phyloP scores from a whole-genome alignment of 1,284 basidiomycete species.

The Golubevia pallescens region DNA sequence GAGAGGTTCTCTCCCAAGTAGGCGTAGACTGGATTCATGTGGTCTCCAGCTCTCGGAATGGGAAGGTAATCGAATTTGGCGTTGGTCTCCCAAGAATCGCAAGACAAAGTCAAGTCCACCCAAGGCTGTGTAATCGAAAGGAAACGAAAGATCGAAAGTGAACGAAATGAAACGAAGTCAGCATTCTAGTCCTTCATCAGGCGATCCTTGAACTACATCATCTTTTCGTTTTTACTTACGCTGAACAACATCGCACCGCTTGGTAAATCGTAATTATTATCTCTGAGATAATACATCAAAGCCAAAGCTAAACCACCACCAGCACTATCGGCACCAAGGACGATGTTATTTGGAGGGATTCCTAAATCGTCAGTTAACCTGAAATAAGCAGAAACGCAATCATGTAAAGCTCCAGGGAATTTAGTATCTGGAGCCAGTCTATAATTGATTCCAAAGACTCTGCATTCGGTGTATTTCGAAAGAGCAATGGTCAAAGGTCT shows the following conservation, averaged over 20 bases:
- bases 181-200: not conserved
- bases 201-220: slow-evolving; percentile 3
- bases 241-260: slow-evolving; percentile 61
- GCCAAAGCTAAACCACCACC: slow-evolving; percentile 88
- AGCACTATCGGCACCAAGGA: slow-evolving; percentile 85
- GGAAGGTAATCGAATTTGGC: slow-evolving; percentile 69
- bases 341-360: slow-evolving; percentile 69
- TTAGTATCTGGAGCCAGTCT: slow-evolving; percentile 90
- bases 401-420: slow-evolving; percentile 92
- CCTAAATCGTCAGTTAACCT: slow-evolving; percentile 85
- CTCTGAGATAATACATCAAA: slow-evolving; percentile 81
- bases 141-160: not conserved
- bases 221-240: slow-evolving; percentile 14
- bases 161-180: slow-evolving; percentile 2
- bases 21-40: slow-evolving; percentile 88
- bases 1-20: slow-evolving; percentile 85
- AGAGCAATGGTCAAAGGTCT: slow-evolving; percentile 88
- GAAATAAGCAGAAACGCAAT: slow-evolving; percentile 85
- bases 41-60: slow-evolving; percentile 73
- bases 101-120: slow-evolving; percentile 96
- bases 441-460: slow-evolving; percentile 97
- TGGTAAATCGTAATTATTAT: slow-evolving; percentile 60
- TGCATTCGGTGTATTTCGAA: slow-evolving; percentile 85
- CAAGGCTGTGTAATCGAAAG: slow-evolving; percentile 71
- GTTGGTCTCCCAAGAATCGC: slow-evolving; percentile 96